Percentiles rank a stretch among this genome's conserved stretches.
Evolutionary conservation across 495 filamentous ascomycete genomes (phyloP).

Genomic region (Aeminium ludgeri): DNA sequence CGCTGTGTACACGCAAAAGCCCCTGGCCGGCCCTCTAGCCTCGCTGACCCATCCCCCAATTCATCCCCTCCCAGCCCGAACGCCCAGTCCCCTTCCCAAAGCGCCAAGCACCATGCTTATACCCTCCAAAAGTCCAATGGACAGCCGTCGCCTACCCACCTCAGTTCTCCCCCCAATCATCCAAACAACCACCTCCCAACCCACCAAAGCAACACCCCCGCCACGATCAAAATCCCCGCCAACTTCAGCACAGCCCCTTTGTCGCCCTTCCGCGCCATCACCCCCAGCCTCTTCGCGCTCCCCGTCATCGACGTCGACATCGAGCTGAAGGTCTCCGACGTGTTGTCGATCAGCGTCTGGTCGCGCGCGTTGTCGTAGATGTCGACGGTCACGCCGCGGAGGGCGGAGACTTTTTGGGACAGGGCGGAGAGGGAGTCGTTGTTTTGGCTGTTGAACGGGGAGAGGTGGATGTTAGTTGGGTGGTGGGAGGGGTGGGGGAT

Average conservation of each 20-base stretch:
- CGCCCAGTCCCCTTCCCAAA: too few relatives aligned
- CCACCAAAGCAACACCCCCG: constrained; percentile 59
- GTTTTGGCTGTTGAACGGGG: constrained; percentile 49
- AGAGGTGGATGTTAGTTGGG: not conserved
- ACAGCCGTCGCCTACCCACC: too few relatives aligned
- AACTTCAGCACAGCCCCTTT: constrained; percentile 82
- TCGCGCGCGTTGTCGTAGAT: constrained; percentile 89
- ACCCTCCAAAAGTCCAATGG: too few relatives aligned
- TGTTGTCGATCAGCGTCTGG: constrained; percentile 71
- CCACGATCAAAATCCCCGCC: constrained; percentile 63
- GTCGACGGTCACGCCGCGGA: constrained; percentile 93
- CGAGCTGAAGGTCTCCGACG: constrained; percentile 49
- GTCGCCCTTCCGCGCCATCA: constrained; percentile 82
- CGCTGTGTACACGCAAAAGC: too few relatives aligned
- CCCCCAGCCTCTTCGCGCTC: constrained; percentile 68
- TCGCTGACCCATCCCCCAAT: too few relatives aligned
- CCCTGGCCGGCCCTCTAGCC: too few relatives aligned
- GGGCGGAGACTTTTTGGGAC: constrained; percentile 70
- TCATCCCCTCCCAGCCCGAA: too few relatives aligned
- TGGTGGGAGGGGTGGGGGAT: constrained; percentile 1
- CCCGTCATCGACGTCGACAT: constrained; percentile 59
- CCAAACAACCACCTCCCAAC: constrained; percentile 20
- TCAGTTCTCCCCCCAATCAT: too few relatives aligned
- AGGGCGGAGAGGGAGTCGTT: constrained; percentile 88
- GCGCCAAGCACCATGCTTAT: too few relatives aligned